Conservation (phyloP, 1,284 basidiomycete species). For the Tranzscheliella williamsii region DNA sequence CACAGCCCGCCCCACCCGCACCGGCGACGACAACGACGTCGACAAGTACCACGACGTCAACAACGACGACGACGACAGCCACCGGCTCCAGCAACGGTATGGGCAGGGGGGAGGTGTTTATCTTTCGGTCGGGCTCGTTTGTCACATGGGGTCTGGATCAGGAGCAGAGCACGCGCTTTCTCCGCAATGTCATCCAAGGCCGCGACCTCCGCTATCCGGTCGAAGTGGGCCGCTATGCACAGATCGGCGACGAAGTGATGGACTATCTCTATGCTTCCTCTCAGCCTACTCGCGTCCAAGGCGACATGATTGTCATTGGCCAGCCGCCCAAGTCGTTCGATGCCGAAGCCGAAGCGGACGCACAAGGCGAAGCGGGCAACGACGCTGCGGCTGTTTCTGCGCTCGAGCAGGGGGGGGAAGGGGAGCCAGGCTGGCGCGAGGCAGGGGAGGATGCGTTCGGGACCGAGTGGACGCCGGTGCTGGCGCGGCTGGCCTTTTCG, state of each 20-base stretch:
- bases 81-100: not conserved
- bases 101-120: constrained; percentile 49
- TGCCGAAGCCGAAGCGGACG: constrained; percentile 5
- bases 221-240: constrained; percentile 37
- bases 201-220: constrained; percentile 23
- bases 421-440: not conserved
- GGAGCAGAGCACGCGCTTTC: constrained; percentile 45
- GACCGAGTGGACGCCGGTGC: constrained; percentile 45
- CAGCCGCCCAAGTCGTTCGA: constrained; percentile 37
- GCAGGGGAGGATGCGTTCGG: constrained; percentile 18
- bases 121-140: constrained; percentile 55
- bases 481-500: constrained; percentile 54
- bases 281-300: constrained; percentile 52
- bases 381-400: not conserved
- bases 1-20: not conserved
- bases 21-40: not conserved
- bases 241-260: constrained; percentile 58
- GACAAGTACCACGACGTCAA: not conserved
- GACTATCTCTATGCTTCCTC: constrained; percentile 48
- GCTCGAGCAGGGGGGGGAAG: too few species aligned
- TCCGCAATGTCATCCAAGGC: constrained; percentile 43
- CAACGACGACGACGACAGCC: not conserved
- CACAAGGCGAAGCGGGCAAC: not conserved
- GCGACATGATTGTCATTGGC: constrained; percentile 57
- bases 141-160: constrained; percentile 56